These are phyloP conservation scores for Pythium sukuiense DNA, from an alignment of 352 stramenopile genomes.

Conservation along the genomic window DNA sequence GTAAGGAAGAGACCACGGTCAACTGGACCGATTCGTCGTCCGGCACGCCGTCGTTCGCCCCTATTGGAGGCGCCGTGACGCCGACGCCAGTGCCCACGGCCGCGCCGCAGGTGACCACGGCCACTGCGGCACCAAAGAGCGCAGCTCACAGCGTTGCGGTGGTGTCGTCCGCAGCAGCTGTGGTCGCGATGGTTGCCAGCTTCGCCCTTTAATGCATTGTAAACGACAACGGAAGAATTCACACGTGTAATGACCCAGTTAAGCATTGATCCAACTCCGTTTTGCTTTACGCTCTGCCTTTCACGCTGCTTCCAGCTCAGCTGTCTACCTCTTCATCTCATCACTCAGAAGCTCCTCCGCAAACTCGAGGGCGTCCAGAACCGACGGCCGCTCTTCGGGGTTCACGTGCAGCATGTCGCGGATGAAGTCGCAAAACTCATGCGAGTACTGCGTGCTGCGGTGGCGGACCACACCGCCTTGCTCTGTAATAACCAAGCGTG, in stretches of 20 bases:
- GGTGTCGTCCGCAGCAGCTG: background rate
- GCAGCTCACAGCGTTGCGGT: background rate
- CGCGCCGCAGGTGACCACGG: background rate
- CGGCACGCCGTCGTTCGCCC: background rate
- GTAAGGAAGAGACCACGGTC: background rate
- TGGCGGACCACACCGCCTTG: conserved; percentile 66
- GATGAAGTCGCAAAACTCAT: conserved; percentile 88
- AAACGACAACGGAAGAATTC: too few relatives aligned
- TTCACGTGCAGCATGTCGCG: conserved; percentile 86
- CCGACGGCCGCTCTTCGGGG: conserved; percentile 73
- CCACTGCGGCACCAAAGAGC: background rate
- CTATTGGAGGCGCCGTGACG: conserved; percentile 5
- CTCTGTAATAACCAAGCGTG: conserved; percentile 27
- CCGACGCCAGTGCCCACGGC: background rate
- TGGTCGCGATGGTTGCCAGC: background rate
- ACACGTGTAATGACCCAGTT: too few relatives aligned
- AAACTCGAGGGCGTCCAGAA: conserved; percentile 82
- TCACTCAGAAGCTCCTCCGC: conserved; percentile 75
- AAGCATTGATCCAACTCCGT: too few relatives aligned
- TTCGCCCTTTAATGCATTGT: background rate
- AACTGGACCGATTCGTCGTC: background rate
- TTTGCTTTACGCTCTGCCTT: too few relatives aligned
- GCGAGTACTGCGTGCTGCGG: conserved; percentile 63
- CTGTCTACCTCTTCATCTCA: conserved; percentile 48
- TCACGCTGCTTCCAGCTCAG: too few relatives aligned